These are phyloP conservation scores for Starmerella vitae DNA, from an alignment of 805 yeast genomes.

Conservation along the genomic window DNA sequence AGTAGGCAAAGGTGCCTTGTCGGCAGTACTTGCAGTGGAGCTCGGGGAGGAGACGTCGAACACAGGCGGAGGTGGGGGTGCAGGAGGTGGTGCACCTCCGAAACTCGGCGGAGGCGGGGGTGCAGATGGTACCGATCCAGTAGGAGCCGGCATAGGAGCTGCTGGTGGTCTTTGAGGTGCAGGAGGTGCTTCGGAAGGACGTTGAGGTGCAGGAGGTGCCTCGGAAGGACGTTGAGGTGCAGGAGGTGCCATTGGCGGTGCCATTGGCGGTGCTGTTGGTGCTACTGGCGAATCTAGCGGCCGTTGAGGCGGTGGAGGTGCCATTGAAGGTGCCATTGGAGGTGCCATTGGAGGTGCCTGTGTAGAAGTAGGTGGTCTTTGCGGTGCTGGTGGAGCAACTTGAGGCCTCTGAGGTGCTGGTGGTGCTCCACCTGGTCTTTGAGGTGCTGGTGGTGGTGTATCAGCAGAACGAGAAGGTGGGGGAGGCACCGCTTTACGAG, in stretches of 20 bases:
- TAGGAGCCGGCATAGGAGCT: constrained; percentile 25
- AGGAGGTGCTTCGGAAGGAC: constrained; percentile 19
- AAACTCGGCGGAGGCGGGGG: constrained; percentile 26
- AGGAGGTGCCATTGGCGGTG: constrained; percentile 15
- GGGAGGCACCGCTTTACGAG: constrained; percentile 17
- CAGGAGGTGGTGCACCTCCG: constrained; percentile 9
- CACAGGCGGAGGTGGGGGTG: constrained; percentile 23
- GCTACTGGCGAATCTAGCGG: constrained; percentile 19
- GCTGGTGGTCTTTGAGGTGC: constrained; percentile 20
- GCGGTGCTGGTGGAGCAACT: constrained; percentile 14
- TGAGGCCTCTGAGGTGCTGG: constrained; percentile 13
- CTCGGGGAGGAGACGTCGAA: constrained; percentile 15
- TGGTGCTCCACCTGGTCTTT: constrained; percentile 7
- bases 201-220: constrained; percentile 15
- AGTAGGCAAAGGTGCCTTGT: constrained; percentile 9
- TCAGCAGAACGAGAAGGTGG: constrained; percentile 19
- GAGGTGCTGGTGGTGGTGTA: constrained; percentile 18
- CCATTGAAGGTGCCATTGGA: constrained; percentile 20
- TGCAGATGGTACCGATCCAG: constrained; percentile 18
- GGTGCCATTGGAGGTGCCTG: constrained; percentile 12
- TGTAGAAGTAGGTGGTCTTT: constrained; percentile 1
- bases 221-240: constrained; percentile 13
- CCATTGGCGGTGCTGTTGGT: constrained; percentile 1
- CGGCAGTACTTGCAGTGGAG: constrained; percentile 32
- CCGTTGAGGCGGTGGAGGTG: constrained; percentile 29